Base-by-base conservation (phyloP, 2,329 filamentous ascomycete genomes). In the Colletotrichum sp. region DNA sequence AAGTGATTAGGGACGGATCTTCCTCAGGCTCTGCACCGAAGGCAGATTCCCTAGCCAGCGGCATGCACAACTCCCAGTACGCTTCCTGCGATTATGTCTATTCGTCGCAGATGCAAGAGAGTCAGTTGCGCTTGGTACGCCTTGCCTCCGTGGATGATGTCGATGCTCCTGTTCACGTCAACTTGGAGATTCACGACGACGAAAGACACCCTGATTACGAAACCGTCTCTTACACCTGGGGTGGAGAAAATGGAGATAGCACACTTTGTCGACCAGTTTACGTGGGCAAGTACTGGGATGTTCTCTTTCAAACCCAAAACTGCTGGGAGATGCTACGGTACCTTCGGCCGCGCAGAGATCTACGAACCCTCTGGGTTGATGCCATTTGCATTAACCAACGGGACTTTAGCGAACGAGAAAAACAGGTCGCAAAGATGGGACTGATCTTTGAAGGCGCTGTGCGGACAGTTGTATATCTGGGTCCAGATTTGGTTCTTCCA, bases 301-400 rank as follows among this genome's bases (percentile, higher is more conserved):
- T 52, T 24, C 34, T 64, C 1, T 1, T 48, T 5, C 32, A 71
- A 12, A 36, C 57, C 8, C 26, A 24, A 1, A 71, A 71, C 24
- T 64, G 68, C 57, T 24, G n/a, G 32, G 57, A 62, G 7, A 63
- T 71, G 26, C 18, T 71, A 0, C 13, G 32, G 3, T 44, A 52
- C 10, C 34, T 71, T 0, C 57, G 44, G 0, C 57, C 68, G 0
- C 13, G 34, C 0, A 62, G 68, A 24, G 57, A 59, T 3, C 0
- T 52, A 4, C 57, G 68, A 6, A 32, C 16, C 0, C 1, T 55
- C 18, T 71, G 57, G 57, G 57, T 71, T 2, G 68, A 71, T n/a
- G 68, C 68, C 0, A 64, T 71, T 1, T 71, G 68, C 8, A 71
- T 71, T 0, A 64, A 71, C 2, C 68, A 71, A 3, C 18, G 1